Evolutionary conservation across 2,329 filamentous ascomycete genomes (phyloP).

Genomic region (Epichloe coenophiala): DNA sequence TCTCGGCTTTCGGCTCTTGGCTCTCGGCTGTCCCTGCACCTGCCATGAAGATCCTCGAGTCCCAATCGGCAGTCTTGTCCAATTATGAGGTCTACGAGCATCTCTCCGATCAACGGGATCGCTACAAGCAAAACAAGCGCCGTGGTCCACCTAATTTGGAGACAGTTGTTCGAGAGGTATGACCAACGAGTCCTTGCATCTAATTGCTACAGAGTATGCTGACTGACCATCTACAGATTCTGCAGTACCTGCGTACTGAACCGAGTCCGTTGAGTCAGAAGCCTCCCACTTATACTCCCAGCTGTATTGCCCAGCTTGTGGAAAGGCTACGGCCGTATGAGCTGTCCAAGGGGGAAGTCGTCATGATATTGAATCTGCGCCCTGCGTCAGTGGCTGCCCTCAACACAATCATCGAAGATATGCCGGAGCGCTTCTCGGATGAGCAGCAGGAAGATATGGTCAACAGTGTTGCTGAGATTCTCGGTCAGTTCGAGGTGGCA

Average conservation of each 20-base stretch:
- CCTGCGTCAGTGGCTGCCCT: slow-evolving; percentile 43
- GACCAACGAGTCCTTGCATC: neutral
- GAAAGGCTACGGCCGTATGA: slow-evolving; percentile 41
- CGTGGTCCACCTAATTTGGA: slow-evolving; percentile 44
- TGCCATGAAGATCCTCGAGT: slow-evolving; percentile 55
- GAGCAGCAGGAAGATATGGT: slow-evolving; percentile 47
- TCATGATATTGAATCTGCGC: slow-evolving; percentile 55
- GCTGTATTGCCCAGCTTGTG: slow-evolving; percentile 39
- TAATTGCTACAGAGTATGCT: neutral
- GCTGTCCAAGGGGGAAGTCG: slow-evolving; percentile 54
- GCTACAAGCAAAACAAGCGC: slow-evolving; percentile 36
- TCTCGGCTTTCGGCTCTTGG: neutral
- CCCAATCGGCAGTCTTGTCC: slow-evolving; percentile 54
- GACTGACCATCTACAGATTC: slow-evolving; percentile 28
- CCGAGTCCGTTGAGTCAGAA: slow-evolving; percentile 43
- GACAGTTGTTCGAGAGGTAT: slow-evolving; percentile 51
- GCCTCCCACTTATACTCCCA: slow-evolving; percentile 37
- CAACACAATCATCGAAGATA: slow-evolving; percentile 52
- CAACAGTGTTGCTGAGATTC: slow-evolving; percentile 39
- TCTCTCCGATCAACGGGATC: slow-evolving; percentile 40
- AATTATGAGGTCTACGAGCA: slow-evolving; percentile 64
- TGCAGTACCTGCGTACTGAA: slow-evolving; percentile 43
- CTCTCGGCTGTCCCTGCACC: neutral
- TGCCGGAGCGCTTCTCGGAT: slow-evolving; percentile 44
- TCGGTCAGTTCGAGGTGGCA: slow-evolving; percentile 33